Evolutionary conservation across 164 flowering plant genomes (phyloP), one percentile per base, ranked within the genome.

Genomic region (Saururus chinensis): DNA sequence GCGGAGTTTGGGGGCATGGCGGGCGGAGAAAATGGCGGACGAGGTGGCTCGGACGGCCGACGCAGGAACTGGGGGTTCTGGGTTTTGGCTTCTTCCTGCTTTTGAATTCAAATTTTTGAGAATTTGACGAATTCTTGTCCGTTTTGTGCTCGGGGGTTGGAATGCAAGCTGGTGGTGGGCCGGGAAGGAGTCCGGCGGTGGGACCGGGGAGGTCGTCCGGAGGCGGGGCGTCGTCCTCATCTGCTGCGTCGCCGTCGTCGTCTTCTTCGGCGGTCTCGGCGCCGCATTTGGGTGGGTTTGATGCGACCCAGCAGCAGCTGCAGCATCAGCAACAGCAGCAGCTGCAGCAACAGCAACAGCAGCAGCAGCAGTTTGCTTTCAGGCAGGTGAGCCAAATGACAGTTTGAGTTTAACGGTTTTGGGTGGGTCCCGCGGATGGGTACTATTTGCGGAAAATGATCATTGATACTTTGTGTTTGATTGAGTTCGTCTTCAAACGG

Each of bases 211-310:
- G 66, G 60, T 41, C 66, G 52, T n/a, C 77, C 72, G 49, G 49
- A 10, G 83, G 82, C 19, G 70, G 81, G 66, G 70, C 82, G 16
- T 74, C 82, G 0, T 76, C 87, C 4, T 75, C 96, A 4, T 84
- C 92, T 0, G 83, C 90, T 22, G 86, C 92, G 0, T 84, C 90
- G 35, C 90, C 90, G 35, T 76, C 95, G 51, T 84, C 97, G 11
- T 84, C 97, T 0, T 84, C 92, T 0, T 89, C 97, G 12, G 92
- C 89, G 0, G 92, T 80, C 0, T 88, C 89, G 4, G 71, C 87
- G 0, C 82, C 82, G 5, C 89, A 84, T 62, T 61, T 79, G 26
- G 87, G 86, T 60, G 26, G 87, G 84, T 62, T 80, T 55, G 92
- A 88, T 54, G 66, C 84, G 12, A 61, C 76, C 26, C 96, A 84